A percentile compares a stretch with the other conserved stretches of the same genome.
These are phyloP conservation scores for Dimargaris cristalligena DNA, from an alignment of 192 early-diverging fungal genomes.

Conservation along the genomic window DNA sequence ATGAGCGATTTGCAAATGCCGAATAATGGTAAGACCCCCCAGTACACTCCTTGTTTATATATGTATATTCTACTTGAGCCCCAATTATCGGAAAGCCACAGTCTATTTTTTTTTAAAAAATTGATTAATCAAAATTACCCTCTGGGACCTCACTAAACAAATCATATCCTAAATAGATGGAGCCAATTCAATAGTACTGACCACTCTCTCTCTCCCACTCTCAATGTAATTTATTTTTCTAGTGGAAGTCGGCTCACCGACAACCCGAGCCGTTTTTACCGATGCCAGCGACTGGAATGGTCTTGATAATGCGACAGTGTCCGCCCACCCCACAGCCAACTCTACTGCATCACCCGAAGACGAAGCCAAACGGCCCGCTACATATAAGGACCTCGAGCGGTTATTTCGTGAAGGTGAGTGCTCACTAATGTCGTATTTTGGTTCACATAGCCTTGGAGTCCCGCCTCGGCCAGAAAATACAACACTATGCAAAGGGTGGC, in stretches of 20 bases:
- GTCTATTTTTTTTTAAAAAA: no score
- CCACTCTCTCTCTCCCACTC: neutral
- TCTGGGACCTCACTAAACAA: neutral
- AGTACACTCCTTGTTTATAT: neutral
- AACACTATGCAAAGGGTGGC: no score
- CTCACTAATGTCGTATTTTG: no score
- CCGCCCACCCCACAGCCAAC: neutral
- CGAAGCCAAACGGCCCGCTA: neutral
- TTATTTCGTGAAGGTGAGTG: conserved; percentile 1
- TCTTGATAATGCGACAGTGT: neutral
- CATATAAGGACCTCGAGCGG: neutral
- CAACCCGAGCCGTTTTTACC: neutral
- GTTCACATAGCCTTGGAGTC: no score
- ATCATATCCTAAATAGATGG: neutral
- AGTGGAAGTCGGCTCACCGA: neutral
- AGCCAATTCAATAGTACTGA: neutral
- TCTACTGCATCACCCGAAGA: neutral
- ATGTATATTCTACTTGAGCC: neutral
- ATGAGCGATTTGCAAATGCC: neutral
- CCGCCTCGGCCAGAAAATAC: no score
- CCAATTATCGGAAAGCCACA: neutral
- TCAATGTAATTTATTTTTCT: neutral
- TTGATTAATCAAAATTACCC: no score
- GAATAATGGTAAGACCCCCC: neutral
- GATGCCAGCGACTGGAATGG: neutral